Percentiles rank a stretch among this genome's conserved stretches.
Evolutionary conservation across 2,329 filamentous ascomycete genomes (phyloP).

Genomic region (Colletotrichum coccodes): DNA sequence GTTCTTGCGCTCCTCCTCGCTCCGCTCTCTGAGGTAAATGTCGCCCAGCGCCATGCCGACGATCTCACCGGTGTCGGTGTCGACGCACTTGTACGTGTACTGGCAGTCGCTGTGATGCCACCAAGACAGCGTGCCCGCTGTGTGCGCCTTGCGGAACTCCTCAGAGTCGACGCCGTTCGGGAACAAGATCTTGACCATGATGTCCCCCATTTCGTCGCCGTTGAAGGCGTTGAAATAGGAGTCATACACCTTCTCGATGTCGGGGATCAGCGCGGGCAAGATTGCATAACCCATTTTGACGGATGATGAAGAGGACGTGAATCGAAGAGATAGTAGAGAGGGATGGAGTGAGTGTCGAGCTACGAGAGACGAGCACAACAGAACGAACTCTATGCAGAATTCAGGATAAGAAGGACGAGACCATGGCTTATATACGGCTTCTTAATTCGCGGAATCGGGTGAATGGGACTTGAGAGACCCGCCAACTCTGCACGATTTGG

Average conservation of each 20-base stretch:
- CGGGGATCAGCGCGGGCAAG: conserved; percentile 56
- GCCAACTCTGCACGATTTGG: neutral
- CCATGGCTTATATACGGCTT: neutral
- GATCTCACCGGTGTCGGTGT: conserved; percentile 52
- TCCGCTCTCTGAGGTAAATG: conserved; percentile 48
- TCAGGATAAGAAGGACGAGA: neutral
- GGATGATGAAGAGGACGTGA: neutral
- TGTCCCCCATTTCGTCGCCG: conserved; percentile 46
- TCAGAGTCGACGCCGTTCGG: conserved; percentile 44
- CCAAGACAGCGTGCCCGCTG: conserved; percentile 50
- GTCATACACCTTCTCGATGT: conserved; percentile 57
- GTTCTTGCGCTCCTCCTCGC: conserved; percentile 53
- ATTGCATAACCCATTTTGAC: conserved; percentile 50
- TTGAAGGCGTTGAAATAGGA: conserved; percentile 58
- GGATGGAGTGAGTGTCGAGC: too few species aligned
- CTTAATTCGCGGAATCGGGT: neutral
- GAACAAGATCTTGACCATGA: conserved; percentile 55
- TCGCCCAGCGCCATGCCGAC: conserved; percentile 60
- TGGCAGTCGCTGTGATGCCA: conserved; percentile 51
- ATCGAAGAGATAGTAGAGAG: neutral
- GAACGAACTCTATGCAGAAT: neutral
- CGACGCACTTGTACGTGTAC: conserved; percentile 59
- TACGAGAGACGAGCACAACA: neutral
- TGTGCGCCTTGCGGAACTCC: conserved; percentile 54
- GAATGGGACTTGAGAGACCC: neutral